These are phyloP conservation scores for Naematelia encephala DNA, from an alignment of 768 basidiomycete species.

Conservation along the genomic window DNA sequence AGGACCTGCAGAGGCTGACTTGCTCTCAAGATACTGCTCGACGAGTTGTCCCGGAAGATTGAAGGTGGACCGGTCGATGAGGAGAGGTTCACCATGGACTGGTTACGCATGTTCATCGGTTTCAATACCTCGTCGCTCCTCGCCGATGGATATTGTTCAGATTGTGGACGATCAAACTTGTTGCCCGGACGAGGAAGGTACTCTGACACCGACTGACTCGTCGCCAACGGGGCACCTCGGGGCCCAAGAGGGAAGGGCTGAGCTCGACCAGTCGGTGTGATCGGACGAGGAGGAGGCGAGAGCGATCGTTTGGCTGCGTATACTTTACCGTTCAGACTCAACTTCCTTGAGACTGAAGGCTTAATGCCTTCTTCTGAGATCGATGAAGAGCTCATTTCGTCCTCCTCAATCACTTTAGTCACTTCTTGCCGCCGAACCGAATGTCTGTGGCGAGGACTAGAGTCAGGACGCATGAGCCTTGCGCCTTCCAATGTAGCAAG, in stretches of 20 bases:
- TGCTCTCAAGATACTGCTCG: neutral
- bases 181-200: neutral
- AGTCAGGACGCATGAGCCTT: neutral
- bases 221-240: neutral
- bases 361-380: constrained; percentile 1
- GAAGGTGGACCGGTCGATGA: constrained; percentile 13
- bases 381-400: constrained; percentile 18
- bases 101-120: neutral
- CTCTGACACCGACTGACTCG: neutral
- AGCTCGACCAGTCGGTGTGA: constrained; percentile 8
- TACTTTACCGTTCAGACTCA: constrained; percentile 33
- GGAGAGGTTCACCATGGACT: neutral
- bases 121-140: neutral
- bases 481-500: constrained; percentile 37
- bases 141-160: neutral
- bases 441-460: constrained; percentile 11
- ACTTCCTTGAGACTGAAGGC: constrained; percentile 6
- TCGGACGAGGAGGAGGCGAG: constrained; percentile 14
- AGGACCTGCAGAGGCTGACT: constrained; percentile 25
- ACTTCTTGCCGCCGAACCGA: constrained; percentile 13
- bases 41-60: constrained; percentile 7
- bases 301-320: constrained; percentile 33
- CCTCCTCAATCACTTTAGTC: constrained; percentile 16
- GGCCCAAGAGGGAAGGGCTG: constrained; percentile 15
- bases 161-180: neutral